Base-by-base conservation (phyloP, 139 green algal genomes). In the Chlorella sp. region DNA sequence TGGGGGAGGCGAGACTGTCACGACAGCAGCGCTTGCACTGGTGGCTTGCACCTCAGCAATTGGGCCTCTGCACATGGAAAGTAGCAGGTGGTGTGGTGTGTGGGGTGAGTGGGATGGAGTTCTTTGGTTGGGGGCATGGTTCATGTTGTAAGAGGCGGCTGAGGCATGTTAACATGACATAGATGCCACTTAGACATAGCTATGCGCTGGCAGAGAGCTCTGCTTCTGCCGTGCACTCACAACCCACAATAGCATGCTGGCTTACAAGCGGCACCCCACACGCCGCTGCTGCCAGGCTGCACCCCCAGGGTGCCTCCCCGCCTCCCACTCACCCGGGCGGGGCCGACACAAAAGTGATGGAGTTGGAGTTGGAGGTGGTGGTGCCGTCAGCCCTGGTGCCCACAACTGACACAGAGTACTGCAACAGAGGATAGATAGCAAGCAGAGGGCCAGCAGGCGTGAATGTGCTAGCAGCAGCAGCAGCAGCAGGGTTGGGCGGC, bases 331-430 rank as follows among this genome's bases (percentile, higher is more conserved):
- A 76, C 64, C 82, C 64, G 22, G 11, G 5, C 1, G 60, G 22
- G 15, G 82, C n/a, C 16, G 82, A 77, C 21, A 86, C 82, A 57
- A 86, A 86, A 16, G 16, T 77, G 60, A 86, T 60, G 34, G 60
- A 61, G 82, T 86, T 86, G 82, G 60, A 77, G 60, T n/a, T 28
- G 3, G 82, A 34, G 34, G 57, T 60, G 2, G 28, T 48, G 18
- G 14, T 34, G 82, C 82, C 82, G 21, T 21, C 32, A 7, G 36
- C 7, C 28, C 15, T n/a, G 19, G 28, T 32, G 3, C 64, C 57
- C 34, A 76, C 57, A 12, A 75, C 64, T 7, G 28, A n/a, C 12
- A 86, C 64, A 15, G 19, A 77, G 82, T 86, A 86, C 57, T 86
- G 82, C 78, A 83, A 26, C 0, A 22, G 11, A 18, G 71, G 32